These are phyloP conservation scores for Pythium insidiosum DNA, from an alignment of 352 stramenopile species.

Conservation along the genomic window DNA sequence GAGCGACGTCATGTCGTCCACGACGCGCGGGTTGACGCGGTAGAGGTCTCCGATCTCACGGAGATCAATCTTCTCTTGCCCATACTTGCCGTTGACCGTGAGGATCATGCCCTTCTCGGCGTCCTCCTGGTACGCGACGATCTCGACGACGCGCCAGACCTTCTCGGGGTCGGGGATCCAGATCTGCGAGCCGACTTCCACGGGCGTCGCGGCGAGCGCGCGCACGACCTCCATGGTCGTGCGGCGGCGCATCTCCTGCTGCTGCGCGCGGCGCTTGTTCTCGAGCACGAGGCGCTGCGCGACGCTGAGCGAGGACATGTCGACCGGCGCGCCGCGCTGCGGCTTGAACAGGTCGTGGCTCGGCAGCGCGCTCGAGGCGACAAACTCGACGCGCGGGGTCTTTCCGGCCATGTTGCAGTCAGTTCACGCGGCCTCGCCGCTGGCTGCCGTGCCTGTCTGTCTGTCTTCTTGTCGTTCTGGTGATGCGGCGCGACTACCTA, in stretches of 20 bases:
- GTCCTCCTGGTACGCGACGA: slow-evolving; percentile 48
- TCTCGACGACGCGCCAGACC: slow-evolving; percentile 82
- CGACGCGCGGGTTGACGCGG: slow-evolving; percentile 77
- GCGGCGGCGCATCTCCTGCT: slow-evolving; percentile 47
- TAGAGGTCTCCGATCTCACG: slow-evolving; percentile 81
- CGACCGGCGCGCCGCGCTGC: slow-evolving; percentile 38
- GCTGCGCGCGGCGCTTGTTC: slow-evolving; percentile 67
- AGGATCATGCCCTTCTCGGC: slow-evolving; percentile 60
- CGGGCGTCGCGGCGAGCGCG: slow-evolving; percentile 52
- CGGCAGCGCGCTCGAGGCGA: slow-evolving; percentile 59
- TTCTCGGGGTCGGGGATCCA: slow-evolving; percentile 79
- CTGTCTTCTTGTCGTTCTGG: no score
- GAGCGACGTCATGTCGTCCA: slow-evolving; percentile 83
- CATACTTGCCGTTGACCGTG: slow-evolving; percentile 61
- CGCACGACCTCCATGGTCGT: slow-evolving; percentile 66
- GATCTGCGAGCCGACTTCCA: slow-evolving; percentile 76
- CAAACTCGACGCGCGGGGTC: slow-evolving; percentile 43
- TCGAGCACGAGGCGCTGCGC: slow-evolving; percentile 79
- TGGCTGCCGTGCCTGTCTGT: no score
- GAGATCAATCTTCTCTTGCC: slow-evolving; percentile 66
- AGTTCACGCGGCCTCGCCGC: no score
- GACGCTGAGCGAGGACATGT: slow-evolving; percentile 58
- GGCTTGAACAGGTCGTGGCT: slow-evolving; percentile 77
- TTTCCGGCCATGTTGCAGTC: no score
- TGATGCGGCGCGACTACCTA: no score